Percentiles rank a stretch among this genome's conserved stretches.
These are phyloP conservation scores for Globisporangium paddicum DNA, from an alignment of 352 stramenopile species.

Conservation along the genomic window DNA sequence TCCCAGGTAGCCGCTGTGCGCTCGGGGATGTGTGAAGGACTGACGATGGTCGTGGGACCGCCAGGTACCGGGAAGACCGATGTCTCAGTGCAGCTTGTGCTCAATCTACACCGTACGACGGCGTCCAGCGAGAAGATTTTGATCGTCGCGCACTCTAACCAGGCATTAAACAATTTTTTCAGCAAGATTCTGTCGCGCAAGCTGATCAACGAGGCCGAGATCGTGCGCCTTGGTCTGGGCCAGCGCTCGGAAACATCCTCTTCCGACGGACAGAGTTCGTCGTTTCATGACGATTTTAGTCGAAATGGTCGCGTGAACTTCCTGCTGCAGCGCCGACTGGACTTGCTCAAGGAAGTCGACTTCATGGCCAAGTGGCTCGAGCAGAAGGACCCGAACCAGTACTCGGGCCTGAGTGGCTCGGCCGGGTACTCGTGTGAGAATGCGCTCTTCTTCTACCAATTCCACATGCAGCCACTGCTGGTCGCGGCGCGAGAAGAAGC, in stretches of 20 bases:
- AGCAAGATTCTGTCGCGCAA: slow-evolving; percentile 88
- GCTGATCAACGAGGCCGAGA: slow-evolving; percentile 69
- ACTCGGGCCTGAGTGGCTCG: slow-evolving; percentile 55
- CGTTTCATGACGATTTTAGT: slow-evolving; percentile 86
- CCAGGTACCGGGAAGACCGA: slow-evolving; percentile 95
- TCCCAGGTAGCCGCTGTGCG: slow-evolving; percentile 90
- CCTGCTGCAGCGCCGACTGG: slow-evolving; percentile 50
- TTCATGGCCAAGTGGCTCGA: slow-evolving; percentile 89
- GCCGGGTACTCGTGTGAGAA: slow-evolving; percentile 96
- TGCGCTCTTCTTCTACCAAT: slow-evolving; percentile 92
- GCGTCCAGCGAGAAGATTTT: slow-evolving; percentile 86
- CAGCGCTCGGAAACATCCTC: background rate
- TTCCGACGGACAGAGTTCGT: slow-evolving; percentile 15
- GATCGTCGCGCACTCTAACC: slow-evolving; percentile 94
- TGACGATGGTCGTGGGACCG: slow-evolving; percentile 94
- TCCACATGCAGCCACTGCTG: slow-evolving; percentile 85
- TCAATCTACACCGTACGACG: slow-evolving; percentile 89
- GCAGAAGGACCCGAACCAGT: slow-evolving; percentile 26
- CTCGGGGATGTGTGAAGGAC: slow-evolving; percentile 89
- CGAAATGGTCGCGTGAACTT: slow-evolving; percentile 90
- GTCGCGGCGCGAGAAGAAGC: slow-evolving; percentile 23
- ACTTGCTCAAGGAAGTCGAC: slow-evolving; percentile 92
- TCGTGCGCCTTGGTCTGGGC: slow-evolving; percentile 87
- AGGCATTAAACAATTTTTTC: slow-evolving; percentile 95
- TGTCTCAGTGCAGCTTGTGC: slow-evolving; percentile 92